Conservation (phyloP, 371 early-diverging fungal genomes). For the Choanephora cucurbitarum region DNA sequence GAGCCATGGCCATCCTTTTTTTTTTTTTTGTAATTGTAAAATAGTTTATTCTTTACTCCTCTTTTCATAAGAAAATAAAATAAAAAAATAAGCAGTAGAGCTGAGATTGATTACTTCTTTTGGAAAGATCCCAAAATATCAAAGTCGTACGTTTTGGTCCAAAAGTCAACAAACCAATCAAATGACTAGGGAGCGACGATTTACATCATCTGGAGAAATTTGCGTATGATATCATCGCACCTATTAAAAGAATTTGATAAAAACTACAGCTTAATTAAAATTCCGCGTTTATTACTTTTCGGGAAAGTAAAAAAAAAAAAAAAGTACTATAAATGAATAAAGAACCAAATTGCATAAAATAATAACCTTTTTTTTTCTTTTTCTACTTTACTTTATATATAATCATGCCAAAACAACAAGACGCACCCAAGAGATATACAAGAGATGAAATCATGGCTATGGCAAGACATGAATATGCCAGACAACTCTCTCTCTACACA, state of each 20-base stretch:
- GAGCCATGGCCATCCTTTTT: no score
- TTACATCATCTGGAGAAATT: conserved; percentile 1
- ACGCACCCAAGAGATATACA: conserved; percentile 12
- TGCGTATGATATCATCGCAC: conserved; percentile 5
- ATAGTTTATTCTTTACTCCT: no score
- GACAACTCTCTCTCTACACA: conserved; percentile 38
- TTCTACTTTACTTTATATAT: background rate
- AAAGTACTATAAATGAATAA: no score
- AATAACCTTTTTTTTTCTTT: background rate
- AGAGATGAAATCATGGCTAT: conserved; percentile 41
- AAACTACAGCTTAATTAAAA: background rate
- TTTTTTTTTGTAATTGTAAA: no score
- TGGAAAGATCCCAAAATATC: background rate
- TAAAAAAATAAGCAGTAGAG: no score
- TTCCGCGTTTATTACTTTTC: background rate
- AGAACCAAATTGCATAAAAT: background rate
- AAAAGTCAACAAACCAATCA: background rate
- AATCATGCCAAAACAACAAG: background rate
- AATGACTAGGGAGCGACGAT: background rate
- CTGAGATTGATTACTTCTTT: background rate
- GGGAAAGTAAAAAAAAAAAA: background rate
- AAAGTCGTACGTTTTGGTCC: background rate
- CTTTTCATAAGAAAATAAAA: no score
- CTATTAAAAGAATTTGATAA: background rate
- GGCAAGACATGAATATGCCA: conserved; percentile 48